Conservation (phyloP, 106 monocot species). For the Apostasia ramifera region DNA sequence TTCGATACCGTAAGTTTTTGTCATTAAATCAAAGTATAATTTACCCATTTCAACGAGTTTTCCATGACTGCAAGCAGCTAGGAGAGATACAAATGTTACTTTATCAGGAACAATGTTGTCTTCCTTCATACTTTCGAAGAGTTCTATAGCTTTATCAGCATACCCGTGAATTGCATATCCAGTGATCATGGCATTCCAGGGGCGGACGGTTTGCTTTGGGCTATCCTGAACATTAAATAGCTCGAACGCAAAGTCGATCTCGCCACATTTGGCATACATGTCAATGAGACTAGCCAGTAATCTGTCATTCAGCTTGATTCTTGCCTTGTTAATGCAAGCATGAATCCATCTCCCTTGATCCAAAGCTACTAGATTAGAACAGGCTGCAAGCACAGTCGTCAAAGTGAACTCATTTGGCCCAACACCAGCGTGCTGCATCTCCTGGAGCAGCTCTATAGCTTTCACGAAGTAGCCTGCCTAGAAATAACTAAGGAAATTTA, state of each 20-base stretch:
- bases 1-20: slow-evolving; percentile 17
- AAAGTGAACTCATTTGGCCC: slow-evolving; percentile 48
- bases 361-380: slow-evolving; percentile 43
- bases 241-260: slow-evolving; percentile 15
- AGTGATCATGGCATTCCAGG: slow-evolving; percentile 47
- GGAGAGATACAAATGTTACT: slow-evolving; percentile 51
- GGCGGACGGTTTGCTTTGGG: slow-evolving; percentile 6
- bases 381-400: slow-evolving; percentile 36
- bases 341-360: slow-evolving; percentile 59
- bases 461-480: slow-evolving; percentile 41
- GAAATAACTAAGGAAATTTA: slow-evolving; percentile 10
- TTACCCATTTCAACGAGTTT: slow-evolving; percentile 36
- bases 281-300: slow-evolving; percentile 43
- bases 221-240: slow-evolving; percentile 12
- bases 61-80: slow-evolving; percentile 51
- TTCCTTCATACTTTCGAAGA: slow-evolving; percentile 33
- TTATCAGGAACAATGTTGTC: slow-evolving; percentile 20
- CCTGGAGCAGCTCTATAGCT: slow-evolving; percentile 37
- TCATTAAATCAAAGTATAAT: slow-evolving; percentile 39
- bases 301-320: slow-evolving; percentile 32
- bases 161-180: slow-evolving; percentile 50
- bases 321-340: slow-evolving; percentile 27
- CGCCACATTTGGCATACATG: slow-evolving; percentile 63
- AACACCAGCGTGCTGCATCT: slow-evolving; percentile 29
- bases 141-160: slow-evolving; percentile 17